phyloP scores from a whole-genome alignment of 2,329 filamentous ascomycete species.

The Fusarium kyushuense region DNA sequence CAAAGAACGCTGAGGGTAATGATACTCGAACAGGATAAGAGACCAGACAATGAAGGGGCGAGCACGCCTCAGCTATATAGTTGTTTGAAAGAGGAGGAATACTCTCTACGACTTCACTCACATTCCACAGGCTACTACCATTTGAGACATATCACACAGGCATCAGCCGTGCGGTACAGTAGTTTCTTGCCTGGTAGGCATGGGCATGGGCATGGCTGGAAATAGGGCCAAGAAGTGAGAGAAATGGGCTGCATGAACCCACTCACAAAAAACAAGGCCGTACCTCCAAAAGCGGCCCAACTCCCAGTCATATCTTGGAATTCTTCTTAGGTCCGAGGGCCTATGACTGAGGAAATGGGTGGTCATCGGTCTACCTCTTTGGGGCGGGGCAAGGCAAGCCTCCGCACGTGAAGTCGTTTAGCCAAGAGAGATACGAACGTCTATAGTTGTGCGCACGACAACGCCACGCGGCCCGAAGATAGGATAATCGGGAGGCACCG shows the following conservation, averaged over 20 bases:
- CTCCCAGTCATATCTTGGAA: slow-evolving; percentile 43
- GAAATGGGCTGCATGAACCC: slow-evolving; percentile 30
- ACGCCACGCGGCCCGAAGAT: slow-evolving; percentile 44
- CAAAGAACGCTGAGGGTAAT: slow-evolving; percentile 30
- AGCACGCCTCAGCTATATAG: slow-evolving; percentile 42
- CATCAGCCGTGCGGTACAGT: slow-evolving; percentile 30
- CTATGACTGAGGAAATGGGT: slow-evolving; percentile 37
- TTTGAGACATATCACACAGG: slow-evolving; percentile 35
- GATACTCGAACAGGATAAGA: slow-evolving; percentile 8
- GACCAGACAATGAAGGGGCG: slow-evolving; percentile 14
- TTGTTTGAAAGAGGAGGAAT: not conserved
- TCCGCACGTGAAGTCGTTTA: slow-evolving; percentile 44
- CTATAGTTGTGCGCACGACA: slow-evolving; percentile 37
- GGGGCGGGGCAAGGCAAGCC: slow-evolving; percentile 34
- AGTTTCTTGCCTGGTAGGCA: not conserved
- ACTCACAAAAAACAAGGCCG: slow-evolving; percentile 38
- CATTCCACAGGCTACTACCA: slow-evolving; percentile 32
- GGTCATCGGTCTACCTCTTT: slow-evolving; percentile 43
- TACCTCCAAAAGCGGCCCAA: slow-evolving; percentile 31
- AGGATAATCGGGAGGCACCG: slow-evolving; percentile 30
- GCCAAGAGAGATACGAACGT: slow-evolving; percentile 35
- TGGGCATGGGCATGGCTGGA: slow-evolving; percentile 4
- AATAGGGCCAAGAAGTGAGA: slow-evolving; percentile 17
- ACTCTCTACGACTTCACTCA: slow-evolving; percentile 16
- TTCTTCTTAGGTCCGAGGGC: slow-evolving; percentile 33